Evolutionary conservation across 768 basidiomycete genomes (phyloP), one percentile per base, ranked within the genome.

Genomic region (Phaffia australis): DNA sequence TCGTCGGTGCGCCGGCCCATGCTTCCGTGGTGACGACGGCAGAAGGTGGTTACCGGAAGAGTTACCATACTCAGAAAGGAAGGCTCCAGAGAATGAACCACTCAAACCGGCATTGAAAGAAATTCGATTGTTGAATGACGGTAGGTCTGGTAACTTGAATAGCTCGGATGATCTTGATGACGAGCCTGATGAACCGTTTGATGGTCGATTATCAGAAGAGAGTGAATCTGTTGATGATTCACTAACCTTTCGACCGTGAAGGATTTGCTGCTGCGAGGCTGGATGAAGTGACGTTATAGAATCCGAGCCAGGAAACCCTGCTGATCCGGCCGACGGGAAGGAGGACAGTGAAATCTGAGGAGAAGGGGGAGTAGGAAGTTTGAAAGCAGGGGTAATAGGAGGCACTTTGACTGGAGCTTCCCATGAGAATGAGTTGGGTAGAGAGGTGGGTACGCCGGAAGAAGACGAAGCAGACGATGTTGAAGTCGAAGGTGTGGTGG

Each of bases 181-280:
- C 11, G 35, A 42, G 35, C 11, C 11, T 11, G 35, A 42, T 42
- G 35, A 42, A 5, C 35, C 35, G 11, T 42, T 42, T 42, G 11
- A 5, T 5, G 35, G 35, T 5, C 35, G 35, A 11, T 42, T 42
- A 4, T 42, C 35, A 5, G 35, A 42, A 42, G 66, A 67, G 6
- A 62, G 60, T 1, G 66, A 67, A 6, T 60, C 61, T 0, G 66
- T 49, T 8, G 66, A 67, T 21, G 52, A 61, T 5, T 29, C 47
- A 27, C 52, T 51, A 23, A 48, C 50, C 52, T 51, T 51, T 27
- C 60, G 54, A 46, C 52, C 29, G 15, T 29, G 50, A 2, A n/a
- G 50, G 21, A 32, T 21, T 59, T 16, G 27, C 32, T 7, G 47
- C 59, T 7, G 25, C 35, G 11, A 42, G 11, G 35, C 15, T 7